These are phyloP conservation scores for Solanum tacnaense DNA, from an alignment of 257 asterid genomes.

Conservation along the genomic window DNA sequence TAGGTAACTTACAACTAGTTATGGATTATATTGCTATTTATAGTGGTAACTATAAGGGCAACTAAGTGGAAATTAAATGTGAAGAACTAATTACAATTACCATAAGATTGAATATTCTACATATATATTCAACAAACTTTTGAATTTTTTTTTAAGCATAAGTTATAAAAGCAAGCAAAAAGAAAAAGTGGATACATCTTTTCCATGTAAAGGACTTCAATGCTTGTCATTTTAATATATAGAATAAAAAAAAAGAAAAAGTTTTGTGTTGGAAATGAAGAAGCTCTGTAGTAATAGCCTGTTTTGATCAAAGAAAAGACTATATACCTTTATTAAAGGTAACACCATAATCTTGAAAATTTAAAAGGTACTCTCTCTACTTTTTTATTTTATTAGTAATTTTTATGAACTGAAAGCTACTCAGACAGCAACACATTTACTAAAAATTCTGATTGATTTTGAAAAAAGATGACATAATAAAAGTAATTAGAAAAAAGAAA, in stretches of 20 bases:
- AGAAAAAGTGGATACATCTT: slow-evolving; percentile 26
- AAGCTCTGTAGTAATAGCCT: background rate
- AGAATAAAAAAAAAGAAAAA: background rate
- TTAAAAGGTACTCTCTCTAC: background rate
- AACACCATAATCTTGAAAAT: slow-evolving; percentile 3
- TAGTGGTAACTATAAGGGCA: background rate
- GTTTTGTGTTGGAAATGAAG: slow-evolving; percentile 18
- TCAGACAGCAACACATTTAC: slow-evolving; percentile 2
- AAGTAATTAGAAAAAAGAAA: slow-evolving; percentile 1
- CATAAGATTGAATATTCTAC: slow-evolving; percentile 3
- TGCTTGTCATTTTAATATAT: slow-evolving; percentile 12
- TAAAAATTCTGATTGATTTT: slow-evolving; percentile 1
- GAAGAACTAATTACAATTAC: slow-evolving; percentile 4
- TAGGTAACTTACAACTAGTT: background rate
- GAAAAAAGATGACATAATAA: background rate
- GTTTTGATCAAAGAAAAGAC: slow-evolving; percentile 21
- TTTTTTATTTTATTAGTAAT: background rate
- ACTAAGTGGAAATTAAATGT: background rate
- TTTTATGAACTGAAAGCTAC: slow-evolving; percentile 13
- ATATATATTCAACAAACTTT: background rate
- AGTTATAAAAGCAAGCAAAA: slow-evolving; percentile 5
- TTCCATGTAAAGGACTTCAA: slow-evolving; percentile 46
- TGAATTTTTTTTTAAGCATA: slow-evolving; percentile 6
- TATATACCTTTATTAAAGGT: slow-evolving; percentile 33
- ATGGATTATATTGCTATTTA: background rate